Evolutionary conservation across 768 basidiomycete genomes (phyloP).

Genomic region (Tylopilus vinaceipallidus): DNA sequence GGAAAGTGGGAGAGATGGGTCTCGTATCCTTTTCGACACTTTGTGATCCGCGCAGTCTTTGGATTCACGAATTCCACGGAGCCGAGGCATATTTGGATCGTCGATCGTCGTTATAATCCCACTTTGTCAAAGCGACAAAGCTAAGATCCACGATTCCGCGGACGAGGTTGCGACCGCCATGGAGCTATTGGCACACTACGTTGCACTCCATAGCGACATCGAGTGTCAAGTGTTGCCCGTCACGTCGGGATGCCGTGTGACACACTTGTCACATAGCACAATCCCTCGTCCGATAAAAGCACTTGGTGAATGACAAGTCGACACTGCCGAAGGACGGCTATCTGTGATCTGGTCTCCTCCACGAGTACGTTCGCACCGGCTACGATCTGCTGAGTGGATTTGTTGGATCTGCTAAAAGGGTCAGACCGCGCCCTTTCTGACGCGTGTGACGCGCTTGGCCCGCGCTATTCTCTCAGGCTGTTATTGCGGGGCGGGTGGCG

Average conservation of each 20-base stretch:
- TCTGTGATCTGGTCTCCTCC: constrained; percentile 9
- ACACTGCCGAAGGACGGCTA: neutral
- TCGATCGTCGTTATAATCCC: constrained; percentile 38
- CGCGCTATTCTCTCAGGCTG: constrained; percentile 1
- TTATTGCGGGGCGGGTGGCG: no score
- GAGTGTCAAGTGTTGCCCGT: no score
- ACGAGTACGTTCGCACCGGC: constrained; percentile 8
- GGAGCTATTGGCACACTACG: constrained; percentile 18
- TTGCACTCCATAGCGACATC: no score
- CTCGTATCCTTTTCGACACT: constrained; percentile 29
- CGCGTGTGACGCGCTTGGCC: constrained; percentile 1
- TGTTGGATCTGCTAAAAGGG: constrained; percentile 13
- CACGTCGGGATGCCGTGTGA: no score
- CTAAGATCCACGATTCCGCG: constrained; percentile 3
- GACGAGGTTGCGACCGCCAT: neutral
- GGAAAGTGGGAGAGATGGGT: constrained; percentile 49
- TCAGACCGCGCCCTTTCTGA: constrained; percentile 5
- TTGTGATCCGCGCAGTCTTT: neutral
- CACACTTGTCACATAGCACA: neutral
- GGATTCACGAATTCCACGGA: neutral
- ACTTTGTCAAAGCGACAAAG: no score
- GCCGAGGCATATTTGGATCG: no score
- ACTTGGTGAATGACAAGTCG: no score
- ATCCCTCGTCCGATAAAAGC: no score
- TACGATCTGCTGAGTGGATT: neutral